Evolutionary conservation across 2,329 filamentous ascomycete genomes (phyloP).

Genomic region (Ascochyta fabae): DNA sequence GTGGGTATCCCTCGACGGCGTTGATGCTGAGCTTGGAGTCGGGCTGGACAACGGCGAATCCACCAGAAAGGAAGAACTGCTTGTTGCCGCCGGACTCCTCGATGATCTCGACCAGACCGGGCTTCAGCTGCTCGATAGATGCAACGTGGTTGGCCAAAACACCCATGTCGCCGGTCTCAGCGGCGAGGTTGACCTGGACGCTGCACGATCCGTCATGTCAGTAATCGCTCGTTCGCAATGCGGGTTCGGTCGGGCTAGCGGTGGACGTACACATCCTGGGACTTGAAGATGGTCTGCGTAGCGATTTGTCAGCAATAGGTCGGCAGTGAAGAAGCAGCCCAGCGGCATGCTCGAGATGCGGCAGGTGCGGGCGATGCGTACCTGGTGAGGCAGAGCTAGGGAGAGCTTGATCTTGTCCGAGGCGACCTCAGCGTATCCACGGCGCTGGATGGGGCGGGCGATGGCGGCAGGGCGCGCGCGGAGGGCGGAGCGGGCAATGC

Average conservation of each 20-base stretch:
- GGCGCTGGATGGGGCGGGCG: constrained; percentile 78
- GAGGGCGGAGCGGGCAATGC: constrained; percentile 88
- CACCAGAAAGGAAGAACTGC: constrained; percentile 98
- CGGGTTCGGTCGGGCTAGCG: constrained; percentile 36
- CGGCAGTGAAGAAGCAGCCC: background rate
- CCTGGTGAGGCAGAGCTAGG: constrained; percentile 96
- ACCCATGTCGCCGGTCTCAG: constrained; percentile 99
- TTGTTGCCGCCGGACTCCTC: constrained; percentile 91
- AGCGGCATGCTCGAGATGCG: constrained; percentile 7
- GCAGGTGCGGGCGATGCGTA: constrained; percentile 60
- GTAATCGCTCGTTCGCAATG: constrained; percentile 33
- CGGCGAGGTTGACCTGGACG: constrained; percentile 98
- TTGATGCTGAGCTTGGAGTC: constrained; percentile 97
- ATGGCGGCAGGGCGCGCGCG: constrained; percentile 78
- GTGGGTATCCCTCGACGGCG: constrained; percentile 90
- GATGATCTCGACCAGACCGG: constrained; percentile 91
- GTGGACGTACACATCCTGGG: constrained; percentile 70
- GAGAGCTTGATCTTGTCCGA: constrained; percentile 87
- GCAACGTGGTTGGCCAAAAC: constrained; percentile 98
- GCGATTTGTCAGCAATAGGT: constrained; percentile 32
- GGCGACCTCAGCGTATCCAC: constrained; percentile 76
- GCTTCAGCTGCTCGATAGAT: constrained; percentile 98
- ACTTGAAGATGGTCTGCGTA: constrained; percentile 71
- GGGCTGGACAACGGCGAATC: constrained; percentile 96
- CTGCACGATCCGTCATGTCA: constrained; percentile 55